A percentile compares a stretch with the other conserved stretches of the same genome.
phyloP scores from a whole-genome alignment of 139 green algal genomes.

The Picochlorum sp. region DNA sequence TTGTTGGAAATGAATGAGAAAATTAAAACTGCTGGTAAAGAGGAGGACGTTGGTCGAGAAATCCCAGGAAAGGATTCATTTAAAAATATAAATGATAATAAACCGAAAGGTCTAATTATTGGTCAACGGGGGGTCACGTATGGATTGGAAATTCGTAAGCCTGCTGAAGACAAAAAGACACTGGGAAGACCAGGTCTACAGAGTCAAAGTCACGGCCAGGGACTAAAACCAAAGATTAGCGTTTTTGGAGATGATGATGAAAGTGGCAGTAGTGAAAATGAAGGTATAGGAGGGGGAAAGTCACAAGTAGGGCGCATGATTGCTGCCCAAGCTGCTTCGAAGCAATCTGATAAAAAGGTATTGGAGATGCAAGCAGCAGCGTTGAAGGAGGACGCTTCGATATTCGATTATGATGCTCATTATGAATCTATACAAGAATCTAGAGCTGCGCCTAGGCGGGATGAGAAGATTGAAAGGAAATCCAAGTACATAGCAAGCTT shows the following conservation, averaged over 20 bases:
- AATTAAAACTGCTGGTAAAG: no score
- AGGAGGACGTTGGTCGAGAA: no score
- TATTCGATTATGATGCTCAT: slow-evolving; percentile 89
- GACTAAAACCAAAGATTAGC: no score
- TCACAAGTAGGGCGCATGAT: slow-evolving; percentile 38
- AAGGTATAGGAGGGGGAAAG: slow-evolving; percentile 23
- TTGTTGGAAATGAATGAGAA: no score
- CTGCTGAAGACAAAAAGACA: neutral
- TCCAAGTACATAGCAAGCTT: slow-evolving; percentile 67
- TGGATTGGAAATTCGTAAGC: slow-evolving; percentile 38
- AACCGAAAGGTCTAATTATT: no score
- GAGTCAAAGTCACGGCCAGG: no score
- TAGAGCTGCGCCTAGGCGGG: slow-evolving; percentile 35
- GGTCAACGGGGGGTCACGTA: slow-evolving; percentile 71
- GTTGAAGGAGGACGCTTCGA: slow-evolving; percentile 72
- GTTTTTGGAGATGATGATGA: slow-evolving; percentile 54
- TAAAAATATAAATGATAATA: no score
- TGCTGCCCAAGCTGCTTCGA: slow-evolving; percentile 51
- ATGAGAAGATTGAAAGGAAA: slow-evolving; percentile 50
- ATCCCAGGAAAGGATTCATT: no score
- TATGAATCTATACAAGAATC: slow-evolving; percentile 75
- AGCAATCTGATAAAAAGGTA: slow-evolving; percentile 38
- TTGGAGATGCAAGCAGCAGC: slow-evolving; percentile 62
- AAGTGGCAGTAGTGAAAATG: slow-evolving; percentile 43
- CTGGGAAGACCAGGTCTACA: neutral